Evolutionary conservation across 805 yeast genomes (phyloP), one percentile per base, ranked within the genome.

Genomic region (Cyberlindnera japonica): DNA sequence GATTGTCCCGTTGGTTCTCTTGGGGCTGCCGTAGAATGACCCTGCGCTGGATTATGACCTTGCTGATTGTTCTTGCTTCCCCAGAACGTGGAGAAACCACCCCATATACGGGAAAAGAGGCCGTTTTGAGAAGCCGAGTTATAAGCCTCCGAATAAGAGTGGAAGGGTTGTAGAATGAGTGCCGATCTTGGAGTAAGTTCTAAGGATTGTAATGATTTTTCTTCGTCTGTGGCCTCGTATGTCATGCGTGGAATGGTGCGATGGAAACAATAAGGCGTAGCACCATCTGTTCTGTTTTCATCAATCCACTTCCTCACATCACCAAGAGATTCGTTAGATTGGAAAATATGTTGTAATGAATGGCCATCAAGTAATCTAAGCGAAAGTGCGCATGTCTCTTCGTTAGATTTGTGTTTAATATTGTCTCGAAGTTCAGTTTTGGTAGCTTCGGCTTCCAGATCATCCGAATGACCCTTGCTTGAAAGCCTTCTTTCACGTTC

Each of bases 161-260:
- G 54, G 22, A 70, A 65, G 0, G 93, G 90, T 54, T 84, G 83
- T 48, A 89, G 64, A 18, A 86, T 79, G 35, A 89, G 60, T 0
- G 83, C 86, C 10, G 95, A 81, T 42, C 95, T 69, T 3, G 91
- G 90, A 13, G 75, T 70, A 37, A 89, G 64, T 17, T 77, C 79
- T 40, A 89, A 64, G 4, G 67, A 72, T 19, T 57, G 57, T 27
- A 89, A 64, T 3, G 78, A 62, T 43, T 63, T 62, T 41, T 70
- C 69, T 50, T 88, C 91, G 36, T 82, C 83, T 0, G 77, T 73
- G 4, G 71, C 73, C 2, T 79, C 64, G 45, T 82, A 88, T 0
- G 82, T 74, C 5, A 76, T 69, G 42, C 84, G 72, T 16, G 87
- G 90, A 33, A 77, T 67, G 31, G 65, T 67, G 47, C 76, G 67